These are phyloP conservation scores for Botrytis aclada DNA, from an alignment of 2,329 filamentous ascomycete genomes.

Conservation along the genomic window DNA sequence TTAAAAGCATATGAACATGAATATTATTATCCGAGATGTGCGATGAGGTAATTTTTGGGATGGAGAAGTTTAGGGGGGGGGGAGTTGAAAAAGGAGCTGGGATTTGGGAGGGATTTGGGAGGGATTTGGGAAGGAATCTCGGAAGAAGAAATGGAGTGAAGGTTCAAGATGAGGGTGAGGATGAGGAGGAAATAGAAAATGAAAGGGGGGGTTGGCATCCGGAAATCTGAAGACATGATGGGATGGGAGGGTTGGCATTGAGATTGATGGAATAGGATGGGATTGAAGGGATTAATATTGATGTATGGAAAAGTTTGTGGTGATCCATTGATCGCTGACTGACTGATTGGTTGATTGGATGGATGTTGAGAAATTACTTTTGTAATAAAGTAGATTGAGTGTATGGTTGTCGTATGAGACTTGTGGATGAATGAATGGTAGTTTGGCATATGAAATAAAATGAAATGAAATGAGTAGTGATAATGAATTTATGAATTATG, in stretches of 20 bases:
- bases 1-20: slow-evolving; percentile 14
- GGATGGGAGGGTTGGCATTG: background rate
- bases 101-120: background rate
- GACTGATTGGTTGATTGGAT: accelerated
- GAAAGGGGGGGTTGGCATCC: background rate
- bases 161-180: no score
- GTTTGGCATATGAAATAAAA: no score
- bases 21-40: slow-evolving; percentile 16
- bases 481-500: background rate
- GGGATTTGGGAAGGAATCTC: background rate
- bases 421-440: background rate
- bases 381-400: background rate
- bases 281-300: background rate
- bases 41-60: background rate
- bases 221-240: background rate
- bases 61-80: background rate
- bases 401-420: background rate
- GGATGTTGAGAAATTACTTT: background rate
- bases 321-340: background rate
- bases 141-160: background rate
- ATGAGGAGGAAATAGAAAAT: background rate
- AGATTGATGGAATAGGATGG: background rate
- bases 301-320: background rate
- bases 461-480: background rate
- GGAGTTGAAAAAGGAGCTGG: no score